Conservation (phyloP, 2,329 filamentous ascomycete genomes). For the Fusarium palustre region DNA sequence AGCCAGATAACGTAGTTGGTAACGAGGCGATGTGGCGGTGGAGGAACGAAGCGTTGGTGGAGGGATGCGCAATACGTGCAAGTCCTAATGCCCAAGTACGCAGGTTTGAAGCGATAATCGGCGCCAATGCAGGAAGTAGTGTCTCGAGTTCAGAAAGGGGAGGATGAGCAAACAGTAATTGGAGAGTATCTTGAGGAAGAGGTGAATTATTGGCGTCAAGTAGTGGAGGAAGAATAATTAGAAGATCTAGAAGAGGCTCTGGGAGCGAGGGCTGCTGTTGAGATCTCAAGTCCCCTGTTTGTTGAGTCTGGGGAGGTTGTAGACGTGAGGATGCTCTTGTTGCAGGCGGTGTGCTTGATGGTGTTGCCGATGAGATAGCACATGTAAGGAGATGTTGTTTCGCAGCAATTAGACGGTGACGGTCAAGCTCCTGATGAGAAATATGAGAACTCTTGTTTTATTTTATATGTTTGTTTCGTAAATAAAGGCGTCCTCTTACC, state of each 20-base stretch:
- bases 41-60: slow-evolving; percentile 66
- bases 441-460: not conserved
- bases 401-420: slow-evolving; percentile 60
- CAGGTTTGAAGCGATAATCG: slow-evolving; percentile 63
- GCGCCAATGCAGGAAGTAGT: slow-evolving; percentile 61
- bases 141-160: slow-evolving; percentile 61
- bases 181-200: slow-evolving; percentile 52
- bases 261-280: slow-evolving; percentile 49
- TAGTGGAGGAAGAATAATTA: slow-evolving; percentile 66
- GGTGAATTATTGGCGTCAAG: slow-evolving; percentile 52
- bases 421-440: slow-evolving; percentile 59
- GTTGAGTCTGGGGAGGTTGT: slow-evolving; percentile 33
- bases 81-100: slow-evolving; percentile 62
- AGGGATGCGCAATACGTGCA: slow-evolving; percentile 61
- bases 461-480: not conserved
- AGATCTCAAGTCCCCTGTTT: slow-evolving; percentile 39
- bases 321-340: slow-evolving; percentile 46
- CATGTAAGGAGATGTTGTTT: slow-evolving; percentile 63
- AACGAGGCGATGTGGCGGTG: slow-evolving; percentile 68
- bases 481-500: slow-evolving; percentile 52
- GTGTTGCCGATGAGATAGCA: slow-evolving; percentile 62
- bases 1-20: slow-evolving; percentile 53
- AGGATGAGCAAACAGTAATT: slow-evolving; percentile 62
- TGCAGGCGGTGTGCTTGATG: slow-evolving; percentile 44
- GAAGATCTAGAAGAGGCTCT: slow-evolving; percentile 63